Evolutionary conservation across 371 early-diverging fungal genomes (phyloP).

Genomic region (Apophysomyces ossiformis): DNA sequence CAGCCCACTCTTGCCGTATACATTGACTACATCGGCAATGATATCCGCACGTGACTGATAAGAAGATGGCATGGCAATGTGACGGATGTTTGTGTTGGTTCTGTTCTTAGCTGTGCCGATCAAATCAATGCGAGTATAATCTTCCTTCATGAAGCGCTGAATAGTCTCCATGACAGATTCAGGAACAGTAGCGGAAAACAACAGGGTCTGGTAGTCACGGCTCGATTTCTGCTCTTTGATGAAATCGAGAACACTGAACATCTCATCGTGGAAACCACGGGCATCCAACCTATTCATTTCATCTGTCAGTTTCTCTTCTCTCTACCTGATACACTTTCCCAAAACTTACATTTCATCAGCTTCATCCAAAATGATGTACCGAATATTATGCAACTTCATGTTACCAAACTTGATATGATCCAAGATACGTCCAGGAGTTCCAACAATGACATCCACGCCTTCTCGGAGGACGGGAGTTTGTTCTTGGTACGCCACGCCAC

Average conservation of each 20-base stretch:
- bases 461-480: constrained; percentile 80
- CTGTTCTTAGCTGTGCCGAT: constrained; percentile 77
- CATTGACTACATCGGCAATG: constrained; percentile 84
- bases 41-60: constrained; percentile 80
- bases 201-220: constrained; percentile 80
- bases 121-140: constrained; percentile 82
- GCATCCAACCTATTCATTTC: constrained; percentile 66
- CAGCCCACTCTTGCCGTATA: constrained; percentile 80
- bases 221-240: constrained; percentile 76
- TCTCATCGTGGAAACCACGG: constrained; percentile 93
- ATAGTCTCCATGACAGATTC: constrained; percentile 86
- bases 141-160: constrained; percentile 82
- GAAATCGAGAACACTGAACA: constrained; percentile 84
- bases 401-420: constrained; percentile 93
- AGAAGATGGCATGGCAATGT: constrained; percentile 82
- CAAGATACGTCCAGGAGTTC: constrained; percentile 97
- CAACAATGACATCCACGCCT: constrained; percentile 96
- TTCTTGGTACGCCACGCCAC: constrained; percentile 84
- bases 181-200: constrained; percentile 90
- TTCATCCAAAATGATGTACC: constrained; percentile 92
- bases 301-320: not conserved
- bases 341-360: constrained; percentile 83
- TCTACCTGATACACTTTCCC: constrained; percentile 26
- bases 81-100: constrained; percentile 77
- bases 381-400: constrained; percentile 72